phyloP scores from a whole-genome alignment of 2,329 filamentous ascomycete genomes.

The Monascus ruber region DNA sequence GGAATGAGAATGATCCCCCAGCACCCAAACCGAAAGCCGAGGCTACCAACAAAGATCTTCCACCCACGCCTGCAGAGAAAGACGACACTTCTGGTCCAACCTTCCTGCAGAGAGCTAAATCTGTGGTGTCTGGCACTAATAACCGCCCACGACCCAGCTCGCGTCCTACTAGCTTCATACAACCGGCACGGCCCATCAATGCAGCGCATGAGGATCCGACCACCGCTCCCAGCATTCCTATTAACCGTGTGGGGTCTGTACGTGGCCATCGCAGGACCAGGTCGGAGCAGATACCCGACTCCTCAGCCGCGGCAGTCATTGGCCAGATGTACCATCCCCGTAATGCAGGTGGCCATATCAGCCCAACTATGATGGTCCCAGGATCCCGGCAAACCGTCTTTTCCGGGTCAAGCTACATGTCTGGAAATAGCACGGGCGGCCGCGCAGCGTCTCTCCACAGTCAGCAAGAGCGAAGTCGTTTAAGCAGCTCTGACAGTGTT shows the following conservation, averaged over 20 bases:
- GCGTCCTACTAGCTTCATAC: constrained; percentile 35
- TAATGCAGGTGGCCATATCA: constrained; percentile 41
- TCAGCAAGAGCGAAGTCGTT: constrained; percentile 37
- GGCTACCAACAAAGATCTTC: constrained; percentile 64
- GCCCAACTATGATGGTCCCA: constrained; percentile 37
- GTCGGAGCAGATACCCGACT: constrained; percentile 35
- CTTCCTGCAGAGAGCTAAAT: constrained; percentile 51
- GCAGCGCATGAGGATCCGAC: constrained; percentile 36
- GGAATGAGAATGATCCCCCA: constrained; percentile 47
- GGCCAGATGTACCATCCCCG: constrained; percentile 80
- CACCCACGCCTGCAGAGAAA: constrained; percentile 55
- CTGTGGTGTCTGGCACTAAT: constrained; percentile 39
- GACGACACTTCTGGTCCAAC: constrained; percentile 33
- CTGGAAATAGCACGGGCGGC: constrained; percentile 40
- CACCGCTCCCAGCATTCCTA: constrained; percentile 38
- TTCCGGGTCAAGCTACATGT: constrained; percentile 38
- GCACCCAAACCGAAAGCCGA: constrained; percentile 30
- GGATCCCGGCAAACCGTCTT: constrained; percentile 31
- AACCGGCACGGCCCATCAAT: constrained; percentile 18
- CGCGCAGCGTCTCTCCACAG: constrained; percentile 42
- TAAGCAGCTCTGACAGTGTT: constrained; percentile 56
- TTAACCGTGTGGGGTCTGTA: constrained; percentile 31
- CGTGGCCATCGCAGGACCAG: constrained; percentile 38
- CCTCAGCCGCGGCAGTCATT: constrained; percentile 57
- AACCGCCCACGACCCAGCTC: constrained; percentile 31